A percentile compares a stretch with the other conserved stretches of the same genome.
These are phyloP conservation scores for Mortierella sp. DNA, from an alignment of 371 early-diverging fungal genomes.

Conservation along the genomic window DNA sequence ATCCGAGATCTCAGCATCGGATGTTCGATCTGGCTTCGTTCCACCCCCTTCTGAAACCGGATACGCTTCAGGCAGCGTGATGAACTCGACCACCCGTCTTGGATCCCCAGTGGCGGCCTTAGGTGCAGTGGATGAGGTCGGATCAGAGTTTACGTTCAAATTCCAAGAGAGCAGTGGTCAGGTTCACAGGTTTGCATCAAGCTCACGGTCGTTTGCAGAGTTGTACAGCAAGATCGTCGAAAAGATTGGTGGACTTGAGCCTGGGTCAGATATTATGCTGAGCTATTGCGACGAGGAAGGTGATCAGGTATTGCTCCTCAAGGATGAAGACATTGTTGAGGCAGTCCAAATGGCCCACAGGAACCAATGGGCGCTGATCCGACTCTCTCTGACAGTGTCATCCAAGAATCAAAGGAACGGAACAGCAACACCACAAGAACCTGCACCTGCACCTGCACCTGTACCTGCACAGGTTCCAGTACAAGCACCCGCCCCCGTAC, in stretches of 20 bases:
- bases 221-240: conserved; percentile 64
- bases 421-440: not conserved
- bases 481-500: not conserved
- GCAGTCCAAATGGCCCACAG: conserved; percentile 80
- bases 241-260: conserved; percentile 62
- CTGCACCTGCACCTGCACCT: too few relatives aligned
- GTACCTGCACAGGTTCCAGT: too few relatives aligned
- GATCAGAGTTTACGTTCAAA: conserved; percentile 81
- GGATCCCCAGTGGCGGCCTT: conserved; percentile 57
- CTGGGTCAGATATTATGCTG: conserved; percentile 57
- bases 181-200: conserved; percentile 81
- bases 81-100: conserved; percentile 31
- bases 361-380: conserved; percentile 51
- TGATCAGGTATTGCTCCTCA: conserved; percentile 74
- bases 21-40: conserved; percentile 34
- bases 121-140: conserved; percentile 48
- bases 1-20: conserved; percentile 59
- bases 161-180: conserved; percentile 76
- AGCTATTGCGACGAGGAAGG: conserved; percentile 85
- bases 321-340: conserved; percentile 76
- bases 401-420: conserved; percentile 13
- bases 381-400: conserved; percentile 35
- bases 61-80: conserved; percentile 26
- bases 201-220: conserved; percentile 56
- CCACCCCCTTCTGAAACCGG: conserved; percentile 52